Percentiles rank a stretch among this genome's conserved stretches.
Conservation (phyloP, 345 rosid species). For the Orychophragmus violaceus region DNA sequence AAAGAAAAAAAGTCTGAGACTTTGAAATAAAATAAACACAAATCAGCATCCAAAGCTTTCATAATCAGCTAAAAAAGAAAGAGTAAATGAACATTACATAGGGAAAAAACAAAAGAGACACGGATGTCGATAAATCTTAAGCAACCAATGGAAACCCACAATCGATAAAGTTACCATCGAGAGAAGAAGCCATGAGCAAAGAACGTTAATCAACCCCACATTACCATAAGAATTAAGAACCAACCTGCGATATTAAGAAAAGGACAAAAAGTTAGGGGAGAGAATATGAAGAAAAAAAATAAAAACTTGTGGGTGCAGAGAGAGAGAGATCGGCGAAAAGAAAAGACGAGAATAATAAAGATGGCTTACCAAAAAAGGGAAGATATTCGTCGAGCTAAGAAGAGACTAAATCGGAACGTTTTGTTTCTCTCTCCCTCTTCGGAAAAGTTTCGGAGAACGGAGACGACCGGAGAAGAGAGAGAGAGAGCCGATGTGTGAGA, state of each 20-base stretch:
- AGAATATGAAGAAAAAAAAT: too few relatives aligned
- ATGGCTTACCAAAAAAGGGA: conserved; percentile 13
- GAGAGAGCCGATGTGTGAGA: conserved; percentile 16
- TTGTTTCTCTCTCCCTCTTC: conserved; percentile 24
- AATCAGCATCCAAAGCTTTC: conserved; percentile 27
- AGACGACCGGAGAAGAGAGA: conserved; percentile 19
- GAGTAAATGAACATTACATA: conserved; percentile 10
- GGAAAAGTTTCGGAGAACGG: conserved; percentile 8
- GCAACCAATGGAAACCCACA: conserved; percentile 22
- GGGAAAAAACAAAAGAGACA: conserved; percentile 3
- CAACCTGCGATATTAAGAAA: conserved; percentile 13
- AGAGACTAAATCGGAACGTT: background rate
- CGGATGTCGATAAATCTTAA: conserved; percentile 28
- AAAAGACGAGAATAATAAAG: background rate
- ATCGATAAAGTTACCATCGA: conserved; percentile 14
- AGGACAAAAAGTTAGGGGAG: too few relatives aligned
- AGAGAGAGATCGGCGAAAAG: conserved; percentile 16
- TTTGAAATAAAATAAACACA: conserved; percentile 9
- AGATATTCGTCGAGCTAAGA: background rate
- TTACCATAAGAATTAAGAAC: background rate
- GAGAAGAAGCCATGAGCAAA: conserved; percentile 28
- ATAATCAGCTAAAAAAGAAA: too few relatives aligned
- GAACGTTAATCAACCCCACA: conserved; percentile 27
- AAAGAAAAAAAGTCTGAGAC: background rate
- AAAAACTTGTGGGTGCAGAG: background rate